Percentiles rank a stretch among this genome's conserved stretches.
These are phyloP conservation scores for Prosopis cineraria DNA, from an alignment of 306 rosid genomes.

Conservation along the genomic window DNA sequence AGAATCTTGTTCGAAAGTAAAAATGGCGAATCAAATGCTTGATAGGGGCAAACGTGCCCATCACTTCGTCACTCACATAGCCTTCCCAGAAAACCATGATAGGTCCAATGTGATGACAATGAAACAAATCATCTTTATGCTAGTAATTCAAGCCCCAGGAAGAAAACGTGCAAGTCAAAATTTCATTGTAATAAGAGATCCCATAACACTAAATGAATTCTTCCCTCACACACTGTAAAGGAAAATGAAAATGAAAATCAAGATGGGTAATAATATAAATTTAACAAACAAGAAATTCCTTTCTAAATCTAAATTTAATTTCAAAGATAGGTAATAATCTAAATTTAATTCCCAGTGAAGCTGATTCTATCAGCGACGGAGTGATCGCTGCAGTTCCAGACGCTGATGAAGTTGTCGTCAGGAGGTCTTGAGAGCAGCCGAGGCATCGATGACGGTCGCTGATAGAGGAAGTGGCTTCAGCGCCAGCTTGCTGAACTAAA, in stretches of 20 bases:
- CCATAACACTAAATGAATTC: conserved; percentile 33
- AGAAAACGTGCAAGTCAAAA: conserved; percentile 37
- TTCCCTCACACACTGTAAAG: conserved; percentile 48
- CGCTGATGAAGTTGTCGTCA: conserved; percentile 70
- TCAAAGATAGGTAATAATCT: no score
- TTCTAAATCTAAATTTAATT: no score
- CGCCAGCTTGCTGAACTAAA: conserved; percentile 94
- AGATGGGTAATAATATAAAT: background rate
- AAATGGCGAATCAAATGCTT: background rate
- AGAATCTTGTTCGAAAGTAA: background rate
- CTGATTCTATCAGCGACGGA: conserved; percentile 1
- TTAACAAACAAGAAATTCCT: background rate
- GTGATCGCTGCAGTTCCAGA: conserved; percentile 63
- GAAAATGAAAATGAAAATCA: conserved; percentile 11
- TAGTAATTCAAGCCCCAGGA: conserved; percentile 31
- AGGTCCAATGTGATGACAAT: background rate
- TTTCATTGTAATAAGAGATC: conserved; percentile 49
- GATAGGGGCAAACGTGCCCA: conserved; percentile 94
- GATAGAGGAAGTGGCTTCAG: conserved; percentile 65
- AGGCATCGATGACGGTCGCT: conserved; percentile 72
- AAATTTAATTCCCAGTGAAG: no score
- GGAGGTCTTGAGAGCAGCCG: conserved; percentile 58
- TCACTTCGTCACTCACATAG: conserved; percentile 81
- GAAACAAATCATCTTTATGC: conserved; percentile 27
- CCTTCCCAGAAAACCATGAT: conserved; percentile 74